Evolutionary conservation across 495 filamentous ascomycete species (phyloP), one percentile per base, ranked within the genome.

Genomic region (Parathielavia appendiculata): DNA sequence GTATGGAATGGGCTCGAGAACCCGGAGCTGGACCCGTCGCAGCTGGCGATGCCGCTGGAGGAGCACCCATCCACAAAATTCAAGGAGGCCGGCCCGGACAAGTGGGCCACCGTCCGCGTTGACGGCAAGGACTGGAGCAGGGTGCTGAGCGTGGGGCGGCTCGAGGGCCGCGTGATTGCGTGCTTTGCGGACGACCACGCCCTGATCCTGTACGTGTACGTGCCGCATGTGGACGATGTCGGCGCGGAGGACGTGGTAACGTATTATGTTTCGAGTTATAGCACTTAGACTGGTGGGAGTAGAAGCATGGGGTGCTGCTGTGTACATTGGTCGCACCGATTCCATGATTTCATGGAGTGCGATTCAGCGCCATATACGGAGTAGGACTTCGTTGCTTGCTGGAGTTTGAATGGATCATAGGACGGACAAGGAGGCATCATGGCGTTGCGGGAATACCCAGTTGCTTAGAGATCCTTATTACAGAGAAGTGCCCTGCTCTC

Each of bases 121-220:
- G 92, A 97, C 75, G 92, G 90, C 32, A 84, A 79, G 72, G 92
- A 97, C 69, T 96, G 92, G 92, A 88, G 88, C 41, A 82, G 80
- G 59, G 91, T 97, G 26, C 70, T 97, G 56, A 92, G 88, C 69
- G 89, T 96, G n/a, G 92, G 91, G 3, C 75, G 90, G 50, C 67
- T 97, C 19, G 91, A 90, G 54, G 93, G 89, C 2, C 81, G 89
- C 61, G 93, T 97, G 22, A 91, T 98, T 75, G 93, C 91, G 52
- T 96, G 92, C 81, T 83, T 85, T 70, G 73, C 74, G 16, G 75
- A 83, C 63, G 89, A 91, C n/a, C 87, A 87, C 68, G 92, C 91
- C 0, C 68, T 98, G 51, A 87, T 97, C 22, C 74, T 97, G 4
- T 98, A 98, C 66, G 93, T 98, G 20, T 98, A 92, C 68, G 76